Conservation (phyloP, 148 eudicot genomes). For the Limonium bicolor region DNA sequence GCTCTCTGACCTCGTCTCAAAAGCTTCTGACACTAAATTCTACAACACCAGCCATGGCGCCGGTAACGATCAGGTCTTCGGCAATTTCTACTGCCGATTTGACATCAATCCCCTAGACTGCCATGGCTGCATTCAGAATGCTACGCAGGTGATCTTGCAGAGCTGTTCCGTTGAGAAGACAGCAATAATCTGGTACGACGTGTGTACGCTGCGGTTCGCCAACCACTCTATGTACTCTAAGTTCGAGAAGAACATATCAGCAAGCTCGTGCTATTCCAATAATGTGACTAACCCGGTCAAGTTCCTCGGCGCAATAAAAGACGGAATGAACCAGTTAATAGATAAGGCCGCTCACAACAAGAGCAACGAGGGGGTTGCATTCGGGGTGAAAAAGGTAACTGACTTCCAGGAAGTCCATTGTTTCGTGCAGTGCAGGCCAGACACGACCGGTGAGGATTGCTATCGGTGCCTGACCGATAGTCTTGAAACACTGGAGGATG, state of each 20-base stretch:
- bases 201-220: conserved; percentile 1
- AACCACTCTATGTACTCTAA: not conserved
- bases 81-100: conserved; percentile 8
- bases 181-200: not conserved
- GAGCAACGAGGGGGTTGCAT: not conserved
- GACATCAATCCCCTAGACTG: conserved; percentile 1
- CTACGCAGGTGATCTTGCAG: not conserved
- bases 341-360: not conserved
- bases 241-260: not conserved
- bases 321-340: no score
- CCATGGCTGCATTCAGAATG: conserved; percentile 2
- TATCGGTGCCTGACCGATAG: not conserved
- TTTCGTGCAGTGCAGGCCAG: not conserved
- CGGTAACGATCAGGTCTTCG: no score
- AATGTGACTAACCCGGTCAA: no score
- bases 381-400: no score
- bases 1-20: no score
- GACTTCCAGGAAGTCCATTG: not conserved
- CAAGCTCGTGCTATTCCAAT: not conserved
- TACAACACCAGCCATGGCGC: no score
- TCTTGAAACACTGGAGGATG: not conserved
- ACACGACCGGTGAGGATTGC: not conserved
- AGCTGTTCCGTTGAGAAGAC: not conserved
- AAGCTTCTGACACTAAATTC: no score
- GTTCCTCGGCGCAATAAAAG: no score